Evolutionary conservation across 139 green algal genomes (phyloP), one percentile per base, ranked within the genome.

Genomic region (Pedinophyceae sp.): DNA sequence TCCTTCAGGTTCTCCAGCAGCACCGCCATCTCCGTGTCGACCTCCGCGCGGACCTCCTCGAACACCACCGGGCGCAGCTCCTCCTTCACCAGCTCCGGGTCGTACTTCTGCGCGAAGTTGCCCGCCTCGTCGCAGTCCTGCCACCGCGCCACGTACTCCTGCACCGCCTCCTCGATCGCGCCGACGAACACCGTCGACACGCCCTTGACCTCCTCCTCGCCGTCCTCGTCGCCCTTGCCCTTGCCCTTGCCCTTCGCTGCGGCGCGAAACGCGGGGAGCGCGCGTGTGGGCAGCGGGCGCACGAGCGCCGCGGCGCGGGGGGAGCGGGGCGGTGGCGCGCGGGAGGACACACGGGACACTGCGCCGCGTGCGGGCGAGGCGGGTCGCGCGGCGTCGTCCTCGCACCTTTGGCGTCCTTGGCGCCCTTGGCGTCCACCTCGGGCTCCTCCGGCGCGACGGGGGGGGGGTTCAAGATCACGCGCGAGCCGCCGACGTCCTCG

Each of bases 1-100:
- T 84, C 80, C 72, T 89, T 88, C 27, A 95, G 75, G 65, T 88
- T 93, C 50, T 78, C 43, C 30, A 95, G 74, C 66, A 93, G 71
- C 20, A 76, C 62, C 3, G 72, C 59, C 80, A 93, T 91, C 69
- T 94, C 84, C 7, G 78, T 73, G 54, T 94, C 85, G 28, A 88
- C 81, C 71, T 85, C 67, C 54, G 63, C 69, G 18, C 86, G 69
- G 38, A 95, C 68, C 64, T 93, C 76, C 67, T 95, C 86, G 65
- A 89, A 88, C 30, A 95, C 85, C n/a, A 87, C 66, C 2, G 83
- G 83, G 48, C 85, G 69, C 65, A 94, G 58, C 70, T 84, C 78
- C 19, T 80, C 81, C 52, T 88, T 85, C 2, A 91, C 68, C 61
- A 94, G 72, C 62, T 84, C 81, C 0, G 55, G 19, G 46, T 87